These are phyloP conservation scores for Candida nitratophila DNA, from an alignment of 805 yeast genomes.

Conservation along the genomic window DNA sequence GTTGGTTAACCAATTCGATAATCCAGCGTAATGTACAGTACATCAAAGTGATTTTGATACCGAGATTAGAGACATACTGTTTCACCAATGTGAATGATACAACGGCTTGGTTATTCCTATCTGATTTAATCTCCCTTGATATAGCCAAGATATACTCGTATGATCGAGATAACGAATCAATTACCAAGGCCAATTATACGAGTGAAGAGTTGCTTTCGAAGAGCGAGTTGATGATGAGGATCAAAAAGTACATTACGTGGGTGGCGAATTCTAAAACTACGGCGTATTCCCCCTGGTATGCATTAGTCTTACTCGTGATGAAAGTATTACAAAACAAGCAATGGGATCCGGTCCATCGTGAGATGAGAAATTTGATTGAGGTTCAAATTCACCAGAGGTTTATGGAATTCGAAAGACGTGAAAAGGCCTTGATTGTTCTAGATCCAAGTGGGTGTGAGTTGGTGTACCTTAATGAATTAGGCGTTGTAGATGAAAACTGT, in stretches of 20 bases:
- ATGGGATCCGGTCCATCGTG: background rate
- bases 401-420: background rate
- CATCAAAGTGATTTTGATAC: no score
- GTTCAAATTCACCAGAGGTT: background rate
- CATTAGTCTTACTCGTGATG: background rate
- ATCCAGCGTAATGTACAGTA: no score
- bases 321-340: background rate
- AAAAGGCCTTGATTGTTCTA: background rate
- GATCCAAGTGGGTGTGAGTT: background rate
- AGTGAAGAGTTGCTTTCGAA: no score
- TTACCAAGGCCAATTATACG: no score
- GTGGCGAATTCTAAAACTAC: background rate
- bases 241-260: background rate
- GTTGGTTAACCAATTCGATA: background rate
- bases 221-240: no score
- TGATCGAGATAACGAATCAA: no score
- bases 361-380: background rate
- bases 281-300: background rate
- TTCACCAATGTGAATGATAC: constrained; percentile 9
- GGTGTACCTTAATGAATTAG: background rate
- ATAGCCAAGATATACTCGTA: background rate
- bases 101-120: constrained; percentile 16
- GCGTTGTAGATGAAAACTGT: no score
- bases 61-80: constrained; percentile 3
- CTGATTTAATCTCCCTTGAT: constrained; percentile 4